Evolutionary conservation across 345 rosid species (phyloP).

Genomic region (Mallotus nudiflorus): DNA sequence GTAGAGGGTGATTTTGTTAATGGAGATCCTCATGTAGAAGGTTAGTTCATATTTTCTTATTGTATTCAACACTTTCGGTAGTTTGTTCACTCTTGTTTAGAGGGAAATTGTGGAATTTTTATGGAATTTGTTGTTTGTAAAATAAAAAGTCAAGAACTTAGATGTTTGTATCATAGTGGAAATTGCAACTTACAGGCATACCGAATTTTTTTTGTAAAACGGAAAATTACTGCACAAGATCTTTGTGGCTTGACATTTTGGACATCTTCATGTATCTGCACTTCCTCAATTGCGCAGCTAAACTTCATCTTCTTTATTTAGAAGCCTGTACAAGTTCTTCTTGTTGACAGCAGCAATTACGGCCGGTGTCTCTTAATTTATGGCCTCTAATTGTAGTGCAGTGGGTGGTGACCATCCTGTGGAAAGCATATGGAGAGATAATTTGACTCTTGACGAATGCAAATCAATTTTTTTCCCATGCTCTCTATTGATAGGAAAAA

Average conservation of each 20-base stretch:
- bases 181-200: not conserved
- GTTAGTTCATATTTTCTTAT: too few species aligned
- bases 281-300: too few species aligned
- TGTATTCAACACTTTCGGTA: too few species aligned
- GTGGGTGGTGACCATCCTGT: too few species aligned
- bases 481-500: not conserved
- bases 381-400: too few species aligned
- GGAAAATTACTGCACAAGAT: not conserved
- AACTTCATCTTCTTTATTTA: too few species aligned
- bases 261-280: not conserved
- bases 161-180: not conserved
- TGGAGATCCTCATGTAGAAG: constrained; percentile 74
- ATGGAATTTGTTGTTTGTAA: not conserved
- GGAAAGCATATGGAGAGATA: not conserved
- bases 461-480: not conserved
- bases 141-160: not conserved
- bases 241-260: not conserved
- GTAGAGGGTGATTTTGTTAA: constrained; percentile 51
- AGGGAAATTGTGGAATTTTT: not conserved
- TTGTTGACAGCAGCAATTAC: too few species aligned
- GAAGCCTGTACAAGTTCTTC: not conserved
- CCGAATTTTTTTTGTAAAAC: not conserved
- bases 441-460: not conserved
- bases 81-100: not conserved
- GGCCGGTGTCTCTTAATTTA: not conserved